Percentiles rank a stretch among this genome's conserved stretches.
These are phyloP conservation scores for Ascosphaera acerosa DNA, from an alignment of 2,329 filamentous ascomycete species.

Conservation along the genomic window DNA sequence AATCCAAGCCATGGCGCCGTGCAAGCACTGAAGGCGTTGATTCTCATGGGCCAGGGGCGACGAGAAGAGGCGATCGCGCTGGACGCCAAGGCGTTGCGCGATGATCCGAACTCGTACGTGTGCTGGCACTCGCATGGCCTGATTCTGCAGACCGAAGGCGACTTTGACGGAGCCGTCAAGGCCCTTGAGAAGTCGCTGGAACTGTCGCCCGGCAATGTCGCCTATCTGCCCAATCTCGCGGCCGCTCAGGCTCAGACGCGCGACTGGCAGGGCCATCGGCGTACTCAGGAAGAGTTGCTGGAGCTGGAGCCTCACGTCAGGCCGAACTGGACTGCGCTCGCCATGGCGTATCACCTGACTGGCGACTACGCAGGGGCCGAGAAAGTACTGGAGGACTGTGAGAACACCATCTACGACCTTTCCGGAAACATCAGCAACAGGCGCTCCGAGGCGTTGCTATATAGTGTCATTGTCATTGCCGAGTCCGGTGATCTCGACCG, in stretches of 20 bases:
- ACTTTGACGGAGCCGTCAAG: conserved; percentile 97
- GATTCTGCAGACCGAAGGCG: conserved; percentile 80
- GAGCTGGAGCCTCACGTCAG: conserved; percentile 56
- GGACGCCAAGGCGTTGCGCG: conserved; percentile 73
- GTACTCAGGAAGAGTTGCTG: conserved; percentile 71
- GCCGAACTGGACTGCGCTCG: conserved; percentile 94
- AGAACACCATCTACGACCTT: conserved; percentile 82
- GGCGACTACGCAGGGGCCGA: conserved; percentile 71
- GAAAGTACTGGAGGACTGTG: conserved; percentile 72
- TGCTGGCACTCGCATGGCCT: conserved; percentile 98
- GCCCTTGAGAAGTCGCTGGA: conserved; percentile 90
- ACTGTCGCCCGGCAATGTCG: conserved; percentile 77
- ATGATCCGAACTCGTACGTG: conserved; percentile 97
- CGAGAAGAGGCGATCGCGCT: conserved; percentile 82
- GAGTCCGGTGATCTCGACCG: conserved; percentile 63
- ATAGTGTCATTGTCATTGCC: conserved; percentile 86
- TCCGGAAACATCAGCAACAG: no score
- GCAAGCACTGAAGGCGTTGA: conserved; percentile 94
- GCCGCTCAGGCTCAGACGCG: conserved; percentile 89
- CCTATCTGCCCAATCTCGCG: conserved; percentile 85
- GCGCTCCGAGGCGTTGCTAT: conserved; percentile 82
- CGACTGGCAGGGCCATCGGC: conserved; percentile 79
- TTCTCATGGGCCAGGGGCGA: conserved; percentile 79
- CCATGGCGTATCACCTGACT: conserved; percentile 75
- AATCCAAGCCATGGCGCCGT: conserved; percentile 93